Evolutionary conservation across 768 basidiomycete genomes (phyloP), one percentile per base, ranked within the genome.

Genomic region (Tephrocybe rancida): DNA sequence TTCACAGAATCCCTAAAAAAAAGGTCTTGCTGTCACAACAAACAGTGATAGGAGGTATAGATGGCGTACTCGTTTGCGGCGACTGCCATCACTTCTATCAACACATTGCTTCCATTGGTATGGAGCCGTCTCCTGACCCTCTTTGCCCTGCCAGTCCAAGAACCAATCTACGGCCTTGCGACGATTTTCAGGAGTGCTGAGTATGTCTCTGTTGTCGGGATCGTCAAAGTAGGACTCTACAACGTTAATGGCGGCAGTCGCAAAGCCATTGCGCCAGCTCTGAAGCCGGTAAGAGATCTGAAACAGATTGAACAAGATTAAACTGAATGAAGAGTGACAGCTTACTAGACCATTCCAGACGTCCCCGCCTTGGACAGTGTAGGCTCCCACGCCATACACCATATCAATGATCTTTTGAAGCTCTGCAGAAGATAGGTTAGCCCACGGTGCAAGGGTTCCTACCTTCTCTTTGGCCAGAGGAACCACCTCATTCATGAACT

Each of bases 261-360:
- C 42, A 26, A 43, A 43, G 11, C 42, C 22, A 26, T 43, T 43
- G 42, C 24, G 42, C 42, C 42, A 43, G 24, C 42, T 43, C n/a
- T 43, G 42, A 24, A 43, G 22, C 7, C 11, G 42, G 42, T 43
- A 43, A 25, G 42, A 43, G 11, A 43, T 43, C 42, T 43, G 24
- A 43, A 25, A 25, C 42, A 14, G 13, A 24, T 22, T 24, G 11
- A 43, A 43, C 5, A 19, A 9, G 21, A 22, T 10, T 10, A 24
- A 10, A 26, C n/a, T 43, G 13, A 13, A 8, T 11, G 24, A 43
- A 22, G 11, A 25, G 11, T 26, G 22, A 10, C 24, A 22, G 24
- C 42, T 29, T 29, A 52, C 50, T 21, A 52, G 21, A 16, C 50
- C 50, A 35, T 18, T 24, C 50, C 50, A 52, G 19, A 29, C 50